Conservation (phyloP, 139 green algal species). For the Marvania coccoides region DNA sequence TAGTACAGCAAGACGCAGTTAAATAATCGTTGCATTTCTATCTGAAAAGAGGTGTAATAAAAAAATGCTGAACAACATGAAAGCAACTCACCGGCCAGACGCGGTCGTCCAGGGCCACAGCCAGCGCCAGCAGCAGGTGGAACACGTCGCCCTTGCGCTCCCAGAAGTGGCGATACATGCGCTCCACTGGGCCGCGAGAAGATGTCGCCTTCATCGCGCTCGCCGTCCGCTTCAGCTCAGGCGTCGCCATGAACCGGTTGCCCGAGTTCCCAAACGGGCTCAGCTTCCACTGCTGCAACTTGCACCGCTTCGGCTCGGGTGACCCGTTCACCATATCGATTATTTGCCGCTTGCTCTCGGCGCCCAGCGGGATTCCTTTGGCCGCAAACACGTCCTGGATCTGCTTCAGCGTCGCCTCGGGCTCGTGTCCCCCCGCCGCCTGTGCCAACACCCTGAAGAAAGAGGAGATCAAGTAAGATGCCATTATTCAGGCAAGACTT, state of each 20-base stretch:
- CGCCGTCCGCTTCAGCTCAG: neutral
- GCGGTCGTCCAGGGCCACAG: constrained; percentile 17
- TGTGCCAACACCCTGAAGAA: constrained; percentile 3
- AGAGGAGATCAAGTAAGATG: too few relatives aligned
- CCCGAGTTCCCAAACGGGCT: too few relatives aligned
- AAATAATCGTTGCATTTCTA: too few relatives aligned
- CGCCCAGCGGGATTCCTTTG: neutral
- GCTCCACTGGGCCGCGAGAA: neutral
- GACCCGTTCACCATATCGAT: neutral
- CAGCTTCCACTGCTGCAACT: neutral
- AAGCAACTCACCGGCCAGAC: neutral
- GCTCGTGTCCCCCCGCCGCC: constrained; percentile 1
- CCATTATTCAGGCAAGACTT: too few relatives aligned
- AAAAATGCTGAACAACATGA: neutral
- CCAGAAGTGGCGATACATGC: constrained; percentile 24
- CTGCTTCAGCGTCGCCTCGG: constrained; percentile 3
- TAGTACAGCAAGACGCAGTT: too few relatives aligned
- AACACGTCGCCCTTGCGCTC: constrained; percentile 38
- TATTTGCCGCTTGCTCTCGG: neutral
- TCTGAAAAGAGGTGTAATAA: too few relatives aligned
- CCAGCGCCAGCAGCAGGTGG: constrained; percentile 29
- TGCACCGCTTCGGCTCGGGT: neutral
- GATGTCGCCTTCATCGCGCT: neutral
- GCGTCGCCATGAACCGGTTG: too few relatives aligned
- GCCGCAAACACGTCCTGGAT: constrained; percentile 15